Conservation (phyloP, 1,284 basidiomycete genomes). For the Cystobasidiaceae sp. region DNA sequence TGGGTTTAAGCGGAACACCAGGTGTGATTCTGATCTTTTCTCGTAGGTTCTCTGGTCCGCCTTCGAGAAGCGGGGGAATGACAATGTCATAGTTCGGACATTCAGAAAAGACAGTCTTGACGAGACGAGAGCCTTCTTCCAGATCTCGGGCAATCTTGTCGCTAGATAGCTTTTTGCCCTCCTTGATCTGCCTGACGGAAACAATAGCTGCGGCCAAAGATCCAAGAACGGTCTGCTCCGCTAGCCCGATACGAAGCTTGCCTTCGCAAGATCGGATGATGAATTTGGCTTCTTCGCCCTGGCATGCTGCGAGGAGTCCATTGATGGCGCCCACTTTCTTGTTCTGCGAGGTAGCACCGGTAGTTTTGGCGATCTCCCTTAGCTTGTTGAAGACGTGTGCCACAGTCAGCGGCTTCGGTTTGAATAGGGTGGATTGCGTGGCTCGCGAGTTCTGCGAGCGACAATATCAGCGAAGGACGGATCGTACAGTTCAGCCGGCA, state of each 20-base stretch:
- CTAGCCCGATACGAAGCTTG: conserved; percentile 94
- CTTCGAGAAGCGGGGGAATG: conserved; percentile 80
- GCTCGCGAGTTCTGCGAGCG: conserved; percentile 84
- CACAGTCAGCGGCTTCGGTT: conserved; percentile 83
- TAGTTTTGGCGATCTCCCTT: conserved; percentile 76
- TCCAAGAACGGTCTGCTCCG: conserved; percentile 85
- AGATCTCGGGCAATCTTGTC: conserved; percentile 69
- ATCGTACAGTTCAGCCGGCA: not conserved
- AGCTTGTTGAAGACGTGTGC: conserved; percentile 79
- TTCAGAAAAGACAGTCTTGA: conserved; percentile 94
- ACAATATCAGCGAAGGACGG: not conserved
- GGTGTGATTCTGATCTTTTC: conserved; percentile 85
- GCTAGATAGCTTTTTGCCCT: conserved; percentile 58
- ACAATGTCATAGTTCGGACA: conserved; percentile 89
- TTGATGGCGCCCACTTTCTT: conserved; percentile 96
- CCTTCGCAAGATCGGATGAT: conserved; percentile 93
- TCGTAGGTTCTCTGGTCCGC: conserved; percentile 66
- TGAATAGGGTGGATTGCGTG: conserved; percentile 91
- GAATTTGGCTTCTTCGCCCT: conserved; percentile 80
- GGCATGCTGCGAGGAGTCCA: conserved; percentile 83
- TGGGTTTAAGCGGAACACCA: conserved; percentile 93
- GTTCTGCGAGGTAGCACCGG: conserved; percentile 79
- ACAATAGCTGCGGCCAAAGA: conserved; percentile 81
- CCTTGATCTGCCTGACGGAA: conserved; percentile 45
- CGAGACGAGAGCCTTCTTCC: conserved; percentile 69